Conservation (phyloP, 192 early-diverging fungal genomes). For the Coemansia sp. region DNA sequence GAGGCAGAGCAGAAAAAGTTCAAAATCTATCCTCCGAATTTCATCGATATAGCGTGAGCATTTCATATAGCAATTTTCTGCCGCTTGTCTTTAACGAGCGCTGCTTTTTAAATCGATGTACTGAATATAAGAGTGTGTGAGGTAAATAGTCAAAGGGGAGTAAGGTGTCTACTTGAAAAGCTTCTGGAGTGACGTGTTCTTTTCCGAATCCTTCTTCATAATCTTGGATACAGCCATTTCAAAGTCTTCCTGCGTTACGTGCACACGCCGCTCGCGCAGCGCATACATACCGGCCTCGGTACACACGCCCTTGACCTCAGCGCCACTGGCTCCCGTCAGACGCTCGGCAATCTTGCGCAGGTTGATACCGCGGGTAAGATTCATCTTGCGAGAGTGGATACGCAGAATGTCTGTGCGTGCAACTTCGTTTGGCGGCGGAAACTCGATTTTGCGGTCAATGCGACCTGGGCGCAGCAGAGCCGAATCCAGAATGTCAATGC, state of each 20-base stretch:
- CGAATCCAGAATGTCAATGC: conserved; percentile 87
- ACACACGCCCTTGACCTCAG: conserved; percentile 87
- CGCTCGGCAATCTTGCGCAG: conserved; percentile 86
- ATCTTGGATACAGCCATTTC: conserved; percentile 99
- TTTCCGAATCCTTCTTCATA: conserved; percentile 97
- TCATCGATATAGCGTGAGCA: conserved; percentile 11
- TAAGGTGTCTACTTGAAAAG: conserved; percentile 80
- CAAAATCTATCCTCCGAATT: background rate
- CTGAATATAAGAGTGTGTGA: background rate
- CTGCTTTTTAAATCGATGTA: background rate
- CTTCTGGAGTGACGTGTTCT: conserved; percentile 95
- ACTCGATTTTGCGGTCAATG: conserved; percentile 90
- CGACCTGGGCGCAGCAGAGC: conserved; percentile 84
- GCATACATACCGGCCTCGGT: conserved; percentile 91
- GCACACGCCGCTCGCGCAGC: conserved; percentile 91
- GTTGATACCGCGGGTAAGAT: conserved; percentile 86
- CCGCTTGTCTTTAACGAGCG: background rate
- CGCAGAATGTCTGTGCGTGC: conserved; percentile 85
- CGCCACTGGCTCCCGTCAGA: conserved; percentile 82
- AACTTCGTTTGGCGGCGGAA: conserved; percentile 83
- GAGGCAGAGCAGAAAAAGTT: conserved; percentile 9
- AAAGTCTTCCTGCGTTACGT: conserved; percentile 99
- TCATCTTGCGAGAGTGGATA: conserved; percentile 91
- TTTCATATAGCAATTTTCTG: background rate
- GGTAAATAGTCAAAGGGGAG: background rate